Conservation (phyloP, 225 moss, liverwort and hornwort species). For the Anthoceros angustus region DNA sequence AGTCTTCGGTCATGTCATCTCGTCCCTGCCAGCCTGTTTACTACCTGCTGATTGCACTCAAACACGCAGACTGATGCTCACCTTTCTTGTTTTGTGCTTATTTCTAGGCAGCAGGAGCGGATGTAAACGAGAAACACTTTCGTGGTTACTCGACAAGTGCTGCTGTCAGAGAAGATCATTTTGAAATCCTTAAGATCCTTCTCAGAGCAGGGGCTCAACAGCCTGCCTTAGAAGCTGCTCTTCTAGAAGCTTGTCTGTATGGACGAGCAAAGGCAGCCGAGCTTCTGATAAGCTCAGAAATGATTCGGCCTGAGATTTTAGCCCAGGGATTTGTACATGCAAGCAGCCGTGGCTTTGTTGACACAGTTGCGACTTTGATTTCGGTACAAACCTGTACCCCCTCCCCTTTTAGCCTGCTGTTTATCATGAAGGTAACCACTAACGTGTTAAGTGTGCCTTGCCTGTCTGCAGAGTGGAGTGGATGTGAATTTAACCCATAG, state of each 20-base stretch:
- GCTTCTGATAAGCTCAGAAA: conserved; percentile 33
- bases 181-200: conserved; percentile 21
- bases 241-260: conserved; percentile 33
- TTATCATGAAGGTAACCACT: neutral
- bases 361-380: conserved; percentile 28
- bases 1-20: neutral
- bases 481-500: conserved; percentile 38
- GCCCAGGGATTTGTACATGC: conserved; percentile 40
- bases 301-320: conserved; percentile 31
- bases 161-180: conserved; percentile 31
- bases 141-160: conserved; percentile 37
- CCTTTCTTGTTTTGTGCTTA: too few relatives aligned
- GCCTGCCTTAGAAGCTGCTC: conserved; percentile 39
- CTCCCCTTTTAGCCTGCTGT: neutral
- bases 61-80: too few relatives aligned
- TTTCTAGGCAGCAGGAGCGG: conserved; percentile 24
- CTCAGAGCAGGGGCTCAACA: conserved; percentile 36
- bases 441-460: neutral
- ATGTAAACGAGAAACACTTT: conserved; percentile 34
- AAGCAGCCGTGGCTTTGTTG: conserved; percentile 36
- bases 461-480: conserved; percentile 27
- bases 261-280: conserved; percentile 35
- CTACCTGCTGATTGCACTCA: neutral
- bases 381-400: conserved; percentile 12
- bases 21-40: neutral